A percentile compares a stretch with the other conserved stretches of the same genome.
Conservation (phyloP, 805 yeast genomes). For the Ogataea paradorogensis region DNA sequence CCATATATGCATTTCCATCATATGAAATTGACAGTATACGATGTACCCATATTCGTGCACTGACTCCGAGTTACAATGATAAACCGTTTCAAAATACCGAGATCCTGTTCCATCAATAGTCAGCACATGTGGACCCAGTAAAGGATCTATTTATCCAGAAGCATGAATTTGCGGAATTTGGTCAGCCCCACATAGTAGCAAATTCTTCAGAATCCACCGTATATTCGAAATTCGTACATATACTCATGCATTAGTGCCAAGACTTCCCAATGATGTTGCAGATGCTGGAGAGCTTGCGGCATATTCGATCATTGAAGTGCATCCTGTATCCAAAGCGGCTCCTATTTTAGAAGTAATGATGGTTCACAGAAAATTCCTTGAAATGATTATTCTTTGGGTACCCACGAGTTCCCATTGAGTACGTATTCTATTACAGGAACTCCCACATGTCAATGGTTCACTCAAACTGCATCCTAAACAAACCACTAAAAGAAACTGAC, state of each 20-base stretch:
- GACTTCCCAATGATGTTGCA: constrained; percentile 62
- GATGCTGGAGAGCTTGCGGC: constrained; percentile 73
- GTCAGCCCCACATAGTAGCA: too few relatives aligned
- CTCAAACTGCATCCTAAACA: constrained; percentile 68
- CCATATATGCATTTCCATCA: constrained; percentile 46
- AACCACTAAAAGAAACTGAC: constrained; percentile 87
- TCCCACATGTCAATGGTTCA: constrained; percentile 59
- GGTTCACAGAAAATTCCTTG: constrained; percentile 84
- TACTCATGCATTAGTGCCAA: constrained; percentile 64
- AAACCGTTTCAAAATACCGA: constrained; percentile 63
- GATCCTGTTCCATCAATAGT: constrained; percentile 56
- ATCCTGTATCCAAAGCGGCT: constrained; percentile 82
- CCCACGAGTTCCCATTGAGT: constrained; percentile 73
- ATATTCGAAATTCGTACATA: constrained; percentile 70
- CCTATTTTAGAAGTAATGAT: constrained; percentile 74
- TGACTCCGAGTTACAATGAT: constrained; percentile 76
- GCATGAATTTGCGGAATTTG: constrained; percentile 52
- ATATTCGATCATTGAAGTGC: constrained; percentile 74
- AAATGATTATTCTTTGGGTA: constrained; percentile 74
- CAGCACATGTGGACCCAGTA: constrained; percentile 81
- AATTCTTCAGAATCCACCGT: too few relatives aligned
- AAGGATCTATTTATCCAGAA: constrained; percentile 66
- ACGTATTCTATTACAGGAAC: constrained; percentile 45
- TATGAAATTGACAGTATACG: constrained; percentile 63
- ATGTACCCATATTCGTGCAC: constrained; percentile 72